Conservation (phyloP, 352 stramenopile genomes). For the Phytophthora idaei region DNA sequence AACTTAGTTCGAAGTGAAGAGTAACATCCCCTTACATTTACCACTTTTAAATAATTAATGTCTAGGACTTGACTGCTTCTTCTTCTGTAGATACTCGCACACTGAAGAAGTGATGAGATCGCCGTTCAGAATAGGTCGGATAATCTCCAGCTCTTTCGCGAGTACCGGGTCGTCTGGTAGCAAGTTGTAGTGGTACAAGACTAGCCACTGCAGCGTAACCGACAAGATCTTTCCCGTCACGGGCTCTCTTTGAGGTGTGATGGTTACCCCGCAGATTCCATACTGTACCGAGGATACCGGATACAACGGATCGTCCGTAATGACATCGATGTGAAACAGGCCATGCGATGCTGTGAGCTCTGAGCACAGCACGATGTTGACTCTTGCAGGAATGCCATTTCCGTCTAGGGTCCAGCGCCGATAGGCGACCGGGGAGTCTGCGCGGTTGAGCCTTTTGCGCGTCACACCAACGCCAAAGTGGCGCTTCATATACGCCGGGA, state of each 20-base stretch:
- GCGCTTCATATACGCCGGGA: conserved; percentile 32
- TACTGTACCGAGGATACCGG: conserved; percentile 21
- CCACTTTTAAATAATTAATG: background rate
- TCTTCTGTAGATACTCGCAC: conserved; percentile 27
- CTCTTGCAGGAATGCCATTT: conserved; percentile 9
- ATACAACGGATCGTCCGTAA: conserved; percentile 32
- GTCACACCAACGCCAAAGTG: conserved; percentile 35
- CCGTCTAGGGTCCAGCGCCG: conserved; percentile 25
- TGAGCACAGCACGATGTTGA: conserved; percentile 35
- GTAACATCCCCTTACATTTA: background rate
- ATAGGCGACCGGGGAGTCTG: conserved; percentile 20
- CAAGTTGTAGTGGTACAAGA: conserved; percentile 42
- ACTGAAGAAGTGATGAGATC: conserved; percentile 33
- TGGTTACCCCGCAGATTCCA: conserved; percentile 29
- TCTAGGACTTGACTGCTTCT: conserved; percentile 8
- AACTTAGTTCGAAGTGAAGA: background rate
- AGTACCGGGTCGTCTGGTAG: conserved; percentile 31
- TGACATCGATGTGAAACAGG: conserved; percentile 38
- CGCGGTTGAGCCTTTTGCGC: conserved; percentile 21
- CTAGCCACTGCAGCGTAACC: conserved; percentile 35
- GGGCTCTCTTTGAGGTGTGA: conserved; percentile 31
- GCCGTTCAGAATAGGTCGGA: conserved; percentile 37
- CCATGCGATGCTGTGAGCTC: conserved; percentile 27
- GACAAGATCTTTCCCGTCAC: conserved; percentile 18
- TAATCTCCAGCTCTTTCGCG: conserved; percentile 23